A percentile compares a stretch with the other conserved stretches of the same genome.
Conservation (phyloP, 371 early-diverging fungal genomes). For the Dichotomocladium elegans region DNA sequence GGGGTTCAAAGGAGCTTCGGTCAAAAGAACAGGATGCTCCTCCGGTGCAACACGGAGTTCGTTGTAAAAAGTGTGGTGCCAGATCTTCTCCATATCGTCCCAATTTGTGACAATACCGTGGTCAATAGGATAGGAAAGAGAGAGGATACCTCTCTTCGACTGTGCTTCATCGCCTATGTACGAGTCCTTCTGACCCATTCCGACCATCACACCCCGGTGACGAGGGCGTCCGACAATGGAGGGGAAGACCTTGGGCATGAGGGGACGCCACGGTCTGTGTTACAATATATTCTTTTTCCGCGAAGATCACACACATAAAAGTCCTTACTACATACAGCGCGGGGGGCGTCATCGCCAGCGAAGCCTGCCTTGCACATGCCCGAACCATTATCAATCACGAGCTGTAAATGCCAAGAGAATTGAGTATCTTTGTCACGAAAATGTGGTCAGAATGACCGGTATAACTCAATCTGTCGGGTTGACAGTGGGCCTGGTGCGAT, state of each 20-base stretch:
- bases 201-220: slow-evolving; percentile 99
- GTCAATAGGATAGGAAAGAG: slow-evolving; percentile 99
- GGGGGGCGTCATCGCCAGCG: slow-evolving; percentile 99
- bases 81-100: slow-evolving; percentile 99
- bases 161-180: slow-evolving; percentile 99
- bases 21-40: slow-evolving; percentile 98
- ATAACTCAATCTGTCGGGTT: no score
- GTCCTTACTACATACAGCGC: slow-evolving; percentile 82
- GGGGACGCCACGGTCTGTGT: no score
- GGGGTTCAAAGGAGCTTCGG: slow-evolving; percentile 99
- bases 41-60: slow-evolving; percentile 80
- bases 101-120: slow-evolving; percentile 99
- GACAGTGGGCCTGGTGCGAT: no score
- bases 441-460: not conserved
- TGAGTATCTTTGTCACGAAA: no score
- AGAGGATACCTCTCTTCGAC: slow-evolving; percentile 99
- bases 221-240: slow-evolving; percentile 99
- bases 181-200: slow-evolving; percentile 99
- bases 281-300: not conserved
- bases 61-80: slow-evolving; percentile 98
- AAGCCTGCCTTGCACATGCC: slow-evolving; percentile 99
- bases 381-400: slow-evolving; percentile 98
- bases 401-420: slow-evolving; percentile 15
- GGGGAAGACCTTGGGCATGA: slow-evolving; percentile 98
- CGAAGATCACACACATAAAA: not conserved